Evolutionary conservation across 306 rosid genomes (phyloP), one percentile per base, ranked within the genome.

Genomic region (Fragaria vesca): DNA sequence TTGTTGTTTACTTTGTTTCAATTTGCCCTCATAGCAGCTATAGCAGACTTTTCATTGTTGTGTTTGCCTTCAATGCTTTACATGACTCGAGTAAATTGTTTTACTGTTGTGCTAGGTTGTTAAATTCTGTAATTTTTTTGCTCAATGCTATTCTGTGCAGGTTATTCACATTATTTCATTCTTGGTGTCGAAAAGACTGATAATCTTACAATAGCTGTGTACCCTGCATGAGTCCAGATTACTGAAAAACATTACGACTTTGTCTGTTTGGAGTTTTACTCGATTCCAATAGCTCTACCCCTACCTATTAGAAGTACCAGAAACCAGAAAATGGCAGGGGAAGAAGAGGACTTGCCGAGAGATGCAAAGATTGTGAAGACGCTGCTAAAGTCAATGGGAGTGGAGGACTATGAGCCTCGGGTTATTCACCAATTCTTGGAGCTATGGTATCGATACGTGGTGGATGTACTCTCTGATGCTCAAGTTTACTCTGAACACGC

Each of bases 401-500:
- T 95, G 13, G 99, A 95, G 79, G 96, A 90, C 60, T 88, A 88
- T 20, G 97, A 95, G 78, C 97, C 97, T 70, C 89, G 87, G 9
- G 96, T 95, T 55, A 79, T 93, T 4, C 91, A 95, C 83, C 93
- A 93, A 76, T 91, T 95, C 85, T 83, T 95, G 12, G 98, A 95
- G 86, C 74, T 95, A 12, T 93, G 99, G 99, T 95, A 93, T 71
- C 90, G 94, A n/a, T 95, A 95, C 24, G 96, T 88, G 0, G 99
- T 88, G 17, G 97, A 93, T 73, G 91, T 90, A 12, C 82, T 95
- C 54, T 87, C 89, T 0, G 99, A 95, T 69, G 96, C 99, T n/a
- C 97, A 90, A 67, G 97, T 93, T 4, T 95, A 93, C 83, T 95
- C 99, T 0, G 97, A 95, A 88, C 99, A 95, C 57, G 97, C 97